Percentiles rank a stretch among this genome's conserved stretches.
phyloP scores from a whole-genome alignment of 192 early-diverging fungal species.

The Mortierella alpina region DNA sequence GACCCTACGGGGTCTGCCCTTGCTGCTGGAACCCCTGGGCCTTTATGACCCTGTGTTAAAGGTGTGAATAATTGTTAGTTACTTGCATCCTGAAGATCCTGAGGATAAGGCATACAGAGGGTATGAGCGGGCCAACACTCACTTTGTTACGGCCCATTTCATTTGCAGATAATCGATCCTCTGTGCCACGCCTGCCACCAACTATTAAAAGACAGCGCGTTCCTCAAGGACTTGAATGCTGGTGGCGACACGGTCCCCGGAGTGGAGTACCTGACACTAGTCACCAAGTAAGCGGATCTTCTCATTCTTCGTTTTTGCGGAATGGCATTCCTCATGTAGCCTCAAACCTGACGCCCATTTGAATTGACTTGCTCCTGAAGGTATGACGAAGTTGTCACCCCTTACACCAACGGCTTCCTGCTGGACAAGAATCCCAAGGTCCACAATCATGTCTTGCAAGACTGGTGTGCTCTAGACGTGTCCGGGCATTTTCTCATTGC shows the following conservation, averaged over 20 bases:
- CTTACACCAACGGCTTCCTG: constrained; percentile 14
- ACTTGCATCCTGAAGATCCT: neutral
- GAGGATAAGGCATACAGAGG: too few relatives aligned
- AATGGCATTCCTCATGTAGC: too few relatives aligned
- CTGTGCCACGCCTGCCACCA: neutral
- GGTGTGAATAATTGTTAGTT: neutral
- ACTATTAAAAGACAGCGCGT: neutral
- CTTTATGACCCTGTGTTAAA: neutral
- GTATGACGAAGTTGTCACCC: constrained; percentile 6
- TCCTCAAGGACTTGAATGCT: constrained; percentile 6
- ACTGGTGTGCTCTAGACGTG: neutral
- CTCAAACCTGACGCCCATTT: neutral
- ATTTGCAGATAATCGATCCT: neutral
- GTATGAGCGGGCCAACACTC: neutral
- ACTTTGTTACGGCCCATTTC: neutral
- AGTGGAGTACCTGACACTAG: constrained; percentile 16
- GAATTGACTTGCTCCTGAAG: neutral
- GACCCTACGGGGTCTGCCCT: neutral
- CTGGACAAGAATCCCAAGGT: constrained; percentile 1
- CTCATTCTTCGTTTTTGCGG: neutral
- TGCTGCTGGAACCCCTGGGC: neutral
- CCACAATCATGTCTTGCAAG: constrained; percentile 9
- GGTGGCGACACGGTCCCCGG: constrained; percentile 16
- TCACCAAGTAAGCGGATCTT: neutral
- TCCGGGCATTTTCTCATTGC: neutral